Conservation (phyloP, 805 yeast species). For the Candida ponderosae region DNA sequence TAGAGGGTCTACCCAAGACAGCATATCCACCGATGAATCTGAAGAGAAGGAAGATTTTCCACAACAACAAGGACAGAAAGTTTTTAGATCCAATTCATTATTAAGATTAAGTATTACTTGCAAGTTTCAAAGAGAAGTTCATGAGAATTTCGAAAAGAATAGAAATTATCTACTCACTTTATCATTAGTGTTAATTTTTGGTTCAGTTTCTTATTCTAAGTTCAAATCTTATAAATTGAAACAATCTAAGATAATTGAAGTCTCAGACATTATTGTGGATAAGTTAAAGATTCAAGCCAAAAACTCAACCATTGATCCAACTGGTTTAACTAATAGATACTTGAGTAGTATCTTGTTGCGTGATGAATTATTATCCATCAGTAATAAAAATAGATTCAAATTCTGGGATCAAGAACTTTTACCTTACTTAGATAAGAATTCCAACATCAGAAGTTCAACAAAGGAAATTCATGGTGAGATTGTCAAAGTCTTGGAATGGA, state of each 20-base stretch:
- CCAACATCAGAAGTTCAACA: conserved; percentile 54
- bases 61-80: conserved; percentile 22
- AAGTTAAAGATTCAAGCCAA: conserved; percentile 42
- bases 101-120: conserved; percentile 52
- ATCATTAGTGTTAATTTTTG: conserved; percentile 5
- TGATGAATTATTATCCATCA: conserved; percentile 44
- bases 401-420: conserved; percentile 53
- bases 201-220: conserved; percentile 23
- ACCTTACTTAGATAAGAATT: conserved; percentile 50
- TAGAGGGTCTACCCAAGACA: conserved; percentile 31
- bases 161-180: conserved; percentile 12
- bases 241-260: conserved; percentile 33
- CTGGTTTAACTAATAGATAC: conserved; percentile 33
- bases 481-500: conserved; percentile 86
- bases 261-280: conserved; percentile 39
- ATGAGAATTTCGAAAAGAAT: conserved; percentile 26
- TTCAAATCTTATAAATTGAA: conserved; percentile 29
- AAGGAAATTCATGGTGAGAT: conserved; percentile 82
- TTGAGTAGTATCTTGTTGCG: conserved; percentile 68
- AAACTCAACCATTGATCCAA: conserved; percentile 22
- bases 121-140: conserved; percentile 43
- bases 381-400: conserved; percentile 26
- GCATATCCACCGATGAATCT: conserved; percentile 29
- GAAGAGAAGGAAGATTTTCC: conserved; percentile 30
- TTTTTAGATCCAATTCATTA: conserved; percentile 70